Evolutionary conservation across 2,329 filamentous ascomycete species (phyloP).

Genomic region (Trichoderma polysporum): DNA sequence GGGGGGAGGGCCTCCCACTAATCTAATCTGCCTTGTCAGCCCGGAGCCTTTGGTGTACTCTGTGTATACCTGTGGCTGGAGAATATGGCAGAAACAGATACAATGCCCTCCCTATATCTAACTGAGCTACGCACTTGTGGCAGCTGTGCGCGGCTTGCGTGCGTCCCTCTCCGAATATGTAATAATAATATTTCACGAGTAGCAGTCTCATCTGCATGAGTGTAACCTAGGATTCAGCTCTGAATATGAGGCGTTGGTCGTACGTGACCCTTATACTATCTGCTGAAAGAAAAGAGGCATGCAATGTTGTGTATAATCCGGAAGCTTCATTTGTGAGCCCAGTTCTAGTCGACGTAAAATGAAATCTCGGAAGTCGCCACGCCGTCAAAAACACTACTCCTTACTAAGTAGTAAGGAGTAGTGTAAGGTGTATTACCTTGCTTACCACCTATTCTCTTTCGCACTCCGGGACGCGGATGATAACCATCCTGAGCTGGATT

Average conservation of each 20-base stretch:
- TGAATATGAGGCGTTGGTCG: neutral
- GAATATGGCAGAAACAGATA: neutral
- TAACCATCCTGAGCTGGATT: neutral
- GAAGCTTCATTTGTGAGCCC: neutral
- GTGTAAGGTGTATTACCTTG: neutral
- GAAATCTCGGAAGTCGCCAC: neutral
- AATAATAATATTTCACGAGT: neutral
- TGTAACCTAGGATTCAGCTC: neutral
- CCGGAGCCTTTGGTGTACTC: neutral
- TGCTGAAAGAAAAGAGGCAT: neutral
- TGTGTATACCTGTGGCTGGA: neutral
- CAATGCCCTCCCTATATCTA: neutral
- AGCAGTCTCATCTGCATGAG: neutral
- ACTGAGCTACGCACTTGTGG: neutral
- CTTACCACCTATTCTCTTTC: neutral
- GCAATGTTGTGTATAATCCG: neutral
- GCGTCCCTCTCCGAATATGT: neutral
- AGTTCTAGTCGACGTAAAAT: neutral
- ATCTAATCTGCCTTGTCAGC: neutral
- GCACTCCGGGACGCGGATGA: neutral
- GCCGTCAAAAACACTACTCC: neutral
- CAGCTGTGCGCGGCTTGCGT: neutral
- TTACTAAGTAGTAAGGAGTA: neutral
- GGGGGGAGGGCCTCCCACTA: neutral
- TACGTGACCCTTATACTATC: neutral